Evolutionary conservation across 1,139 yeast species (phyloP), one percentile per base, ranked within the genome.

Genomic region (Pichia sp.): DNA sequence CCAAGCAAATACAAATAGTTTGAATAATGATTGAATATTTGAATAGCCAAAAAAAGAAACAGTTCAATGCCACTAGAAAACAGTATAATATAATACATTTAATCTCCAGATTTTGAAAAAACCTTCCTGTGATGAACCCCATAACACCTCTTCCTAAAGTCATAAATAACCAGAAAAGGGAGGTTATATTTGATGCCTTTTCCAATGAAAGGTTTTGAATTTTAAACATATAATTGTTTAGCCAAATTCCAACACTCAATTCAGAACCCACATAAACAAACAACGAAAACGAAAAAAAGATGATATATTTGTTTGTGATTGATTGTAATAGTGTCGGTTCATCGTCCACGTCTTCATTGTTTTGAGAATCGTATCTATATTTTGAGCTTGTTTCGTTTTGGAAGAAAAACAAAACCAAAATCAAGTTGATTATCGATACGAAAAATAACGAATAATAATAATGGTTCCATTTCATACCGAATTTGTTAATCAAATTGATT

Each of bases 201-300:
- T 70, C 61, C 53, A 72, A 79, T 7, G 69, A 56, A 44, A 69
- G 60, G 0, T 67, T 51, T 51, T 77, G 73, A 40, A 79, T 70
- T 33, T 80, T 67, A 31, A 76, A 61, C 40, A 80, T 58, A 54
- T 72, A 83, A 26, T 83, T 74, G 51, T 78, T 72, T 37, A 80
- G 55, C 88, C 88, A 83, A 2, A 81, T 68, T 0, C 86, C 88
- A 49, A 82, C 75, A 3, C 83, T 72, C n/a, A 75, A 73, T 57
- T 81, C 88, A 5, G 78, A 77, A 3, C 92, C 90, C 33, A 81
- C 72, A 53, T 81, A 81, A 8, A 77, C 56, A 58, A 81, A 81
- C 39, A 82, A 59, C 42, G 72, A 68, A 0, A 66, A 33, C 1
- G 86, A 67, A 53, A 77, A 73, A 23, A 71, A 55, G 61, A 75